Evolutionary conservation across 2,329 filamentous ascomycete species (phyloP).

Genomic region (Diaporthe sp.): DNA sequence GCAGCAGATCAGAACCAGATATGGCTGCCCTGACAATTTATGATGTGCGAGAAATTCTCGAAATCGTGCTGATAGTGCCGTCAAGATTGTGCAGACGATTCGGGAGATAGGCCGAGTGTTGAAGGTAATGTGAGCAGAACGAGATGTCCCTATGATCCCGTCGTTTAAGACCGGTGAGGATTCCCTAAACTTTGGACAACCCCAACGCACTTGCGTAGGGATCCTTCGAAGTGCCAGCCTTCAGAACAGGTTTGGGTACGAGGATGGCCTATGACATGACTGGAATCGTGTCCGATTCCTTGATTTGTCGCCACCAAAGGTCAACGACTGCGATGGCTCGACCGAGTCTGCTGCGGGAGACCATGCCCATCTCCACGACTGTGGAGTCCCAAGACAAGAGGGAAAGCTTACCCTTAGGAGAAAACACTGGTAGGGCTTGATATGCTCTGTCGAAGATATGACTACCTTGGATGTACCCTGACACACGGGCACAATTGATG

Average conservation of each 20-base stretch:
- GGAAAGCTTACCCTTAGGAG: neutral
- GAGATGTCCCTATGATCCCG: neutral
- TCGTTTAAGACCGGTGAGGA: constrained; percentile 16
- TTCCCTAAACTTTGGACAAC: neutral
- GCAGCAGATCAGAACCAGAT: neutral
- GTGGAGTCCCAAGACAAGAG: neutral
- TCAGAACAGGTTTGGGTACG: neutral
- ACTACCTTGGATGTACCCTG: neutral
- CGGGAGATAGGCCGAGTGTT: neutral
- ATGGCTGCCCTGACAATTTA: neutral
- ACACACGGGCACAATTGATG: neutral
- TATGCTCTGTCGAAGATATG: neutral
- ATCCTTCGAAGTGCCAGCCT: neutral
- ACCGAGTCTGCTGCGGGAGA: neutral
- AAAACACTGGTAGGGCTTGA: neutral
- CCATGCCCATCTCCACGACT: neutral
- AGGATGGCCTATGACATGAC: neutral
- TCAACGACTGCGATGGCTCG: neutral
- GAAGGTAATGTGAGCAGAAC: neutral
- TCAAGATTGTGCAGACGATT: neutral
- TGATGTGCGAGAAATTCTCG: neutral
- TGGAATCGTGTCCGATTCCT: neutral
- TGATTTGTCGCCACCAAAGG: neutral
- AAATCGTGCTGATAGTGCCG: neutral
- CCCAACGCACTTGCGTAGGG: neutral